Evolutionary conservation across 441 rosid genomes (phyloP).

Genomic region (Brassica balearica): DNA sequence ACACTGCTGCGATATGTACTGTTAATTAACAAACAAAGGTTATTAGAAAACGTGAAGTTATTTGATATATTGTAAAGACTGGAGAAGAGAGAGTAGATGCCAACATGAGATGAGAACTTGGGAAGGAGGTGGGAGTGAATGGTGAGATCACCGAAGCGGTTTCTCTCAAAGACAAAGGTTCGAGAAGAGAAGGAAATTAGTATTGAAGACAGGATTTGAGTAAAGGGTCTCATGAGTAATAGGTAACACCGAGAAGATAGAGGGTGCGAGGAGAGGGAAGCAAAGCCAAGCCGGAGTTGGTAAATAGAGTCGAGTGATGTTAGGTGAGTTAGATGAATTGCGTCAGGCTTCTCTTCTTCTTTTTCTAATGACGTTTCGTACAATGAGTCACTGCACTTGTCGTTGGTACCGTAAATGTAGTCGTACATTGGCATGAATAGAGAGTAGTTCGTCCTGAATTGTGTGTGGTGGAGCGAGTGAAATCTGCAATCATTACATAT

Average conservation of each 20-base stretch:
- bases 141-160: conserved; percentile 50
- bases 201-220: conserved; percentile 40
- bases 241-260: conserved; percentile 45
- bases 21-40: conserved; percentile 10
- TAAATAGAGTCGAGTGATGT: conserved; percentile 59
- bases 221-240: conserved; percentile 50
- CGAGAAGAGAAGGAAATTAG: conserved; percentile 39
- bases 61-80: neutral
- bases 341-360: conserved; percentile 52
- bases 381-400: conserved; percentile 50
- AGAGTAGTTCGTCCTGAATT: conserved; percentile 63
- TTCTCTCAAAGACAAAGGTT: conserved; percentile 54
- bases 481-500: conserved; percentile 40
- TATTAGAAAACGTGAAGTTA: too few species aligned
- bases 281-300: conserved; percentile 58
- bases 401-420: conserved; percentile 60
- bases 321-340: conserved; percentile 61
- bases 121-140: conserved; percentile 62
- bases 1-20: conserved; percentile 44
- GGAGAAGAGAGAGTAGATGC: conserved; percentile 8
- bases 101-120: conserved; percentile 41
- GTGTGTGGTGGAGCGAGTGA: conserved; percentile 75
- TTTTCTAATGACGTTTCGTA: conserved; percentile 47
- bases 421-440: conserved; percentile 78
- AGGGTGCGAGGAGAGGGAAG: conserved; percentile 59